phyloP scores from a whole-genome alignment of 2,329 filamentous ascomycete species.

The Ceratocystis albifundus region DNA sequence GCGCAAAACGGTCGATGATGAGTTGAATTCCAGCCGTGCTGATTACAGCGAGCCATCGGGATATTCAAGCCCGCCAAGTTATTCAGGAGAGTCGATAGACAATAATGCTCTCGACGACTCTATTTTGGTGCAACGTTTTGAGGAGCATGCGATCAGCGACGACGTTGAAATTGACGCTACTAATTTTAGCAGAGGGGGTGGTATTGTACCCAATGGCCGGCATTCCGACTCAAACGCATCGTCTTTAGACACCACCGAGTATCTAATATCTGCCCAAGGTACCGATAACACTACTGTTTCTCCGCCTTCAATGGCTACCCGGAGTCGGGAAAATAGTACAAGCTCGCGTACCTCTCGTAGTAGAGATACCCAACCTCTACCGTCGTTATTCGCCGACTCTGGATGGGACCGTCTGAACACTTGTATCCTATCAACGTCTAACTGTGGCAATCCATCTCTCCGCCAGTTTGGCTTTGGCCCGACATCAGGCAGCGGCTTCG shows the following conservation, averaged over 20 bases:
- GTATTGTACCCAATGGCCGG: neutral
- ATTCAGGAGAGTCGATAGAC: constrained; percentile 10
- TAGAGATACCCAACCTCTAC: constrained; percentile 43
- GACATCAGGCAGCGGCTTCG: constrained; percentile 85
- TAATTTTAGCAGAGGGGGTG: neutral
- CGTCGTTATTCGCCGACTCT: constrained; percentile 70
- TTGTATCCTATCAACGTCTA: constrained; percentile 91
- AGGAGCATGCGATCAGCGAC: constrained; percentile 4
- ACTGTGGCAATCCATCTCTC: constrained; percentile 91
- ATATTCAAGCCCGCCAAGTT: constrained; percentile 25
- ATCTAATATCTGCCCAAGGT: constrained; percentile 5
- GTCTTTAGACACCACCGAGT: neutral
- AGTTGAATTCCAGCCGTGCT: constrained; percentile 41
- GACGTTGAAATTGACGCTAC: neutral
- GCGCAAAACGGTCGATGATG: constrained; percentile 77
- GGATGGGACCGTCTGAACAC: constrained; percentile 95
- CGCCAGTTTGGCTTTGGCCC: constrained; percentile 95
- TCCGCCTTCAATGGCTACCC: constrained; percentile 5
- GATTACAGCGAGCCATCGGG: constrained; percentile 50
- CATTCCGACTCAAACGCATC: neutral
- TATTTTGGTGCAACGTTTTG: constrained; percentile 10
- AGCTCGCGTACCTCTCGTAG: constrained; percentile 41
- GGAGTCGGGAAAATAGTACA: constrained; percentile 19
- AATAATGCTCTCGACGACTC: neutral
- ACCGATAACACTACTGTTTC: neutral